Evolutionary conservation across 768 basidiomycete genomes (phyloP), one percentile per base, ranked within the genome.

Genomic region (Boletellus ananiceps): DNA sequence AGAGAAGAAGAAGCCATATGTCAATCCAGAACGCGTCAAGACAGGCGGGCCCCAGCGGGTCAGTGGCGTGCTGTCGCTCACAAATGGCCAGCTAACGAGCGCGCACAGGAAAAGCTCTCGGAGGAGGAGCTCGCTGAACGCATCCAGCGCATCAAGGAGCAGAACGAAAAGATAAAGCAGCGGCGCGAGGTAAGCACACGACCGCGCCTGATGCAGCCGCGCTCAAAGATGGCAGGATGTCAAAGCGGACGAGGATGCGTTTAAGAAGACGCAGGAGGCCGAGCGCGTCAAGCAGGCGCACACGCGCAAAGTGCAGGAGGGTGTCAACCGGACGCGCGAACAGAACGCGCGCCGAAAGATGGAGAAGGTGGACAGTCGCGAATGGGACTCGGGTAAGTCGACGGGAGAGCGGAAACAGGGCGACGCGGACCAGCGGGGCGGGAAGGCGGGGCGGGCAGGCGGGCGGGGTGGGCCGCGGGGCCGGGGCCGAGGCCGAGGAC

Each of bases 371-470:
- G 81, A 80, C 59, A 81, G 70, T 55, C 79, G 89, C 14, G 89
- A 92, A 71, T 92, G 89, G 89, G 89, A 92, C 64, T 83, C 86
- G 25, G 86, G 81, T 16, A 92, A 92, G 58, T 66, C 73, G 7
- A 27, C 47, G 1, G 49, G 40, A 11, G 53, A 61, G 12, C 50
- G 55, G 51, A 63, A 54, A 29, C 55, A 51, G 35, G 44, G 36
- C 46, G 40, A 60, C n/a, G 15, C 57, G 19, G 42, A 44, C 16
- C 45, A 47, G 5, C 59, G 62, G 14, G 18, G 18, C 56, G 4
- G 56, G 65, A 15, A 57, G 51, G 29, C 66, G 61, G 58, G 36
- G 50, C 27, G 14, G 66, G 71, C 31, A 73, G 69, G 56, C 23
- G 56, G 54, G n/a, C 60, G 63, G 13, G 61, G 64, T 51, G 67